Percentiles rank a stretch among this genome's conserved stretches.
Evolutionary conservation across 805 yeast species (phyloP).

Genomic region (Lipomyces sp.): DNA sequence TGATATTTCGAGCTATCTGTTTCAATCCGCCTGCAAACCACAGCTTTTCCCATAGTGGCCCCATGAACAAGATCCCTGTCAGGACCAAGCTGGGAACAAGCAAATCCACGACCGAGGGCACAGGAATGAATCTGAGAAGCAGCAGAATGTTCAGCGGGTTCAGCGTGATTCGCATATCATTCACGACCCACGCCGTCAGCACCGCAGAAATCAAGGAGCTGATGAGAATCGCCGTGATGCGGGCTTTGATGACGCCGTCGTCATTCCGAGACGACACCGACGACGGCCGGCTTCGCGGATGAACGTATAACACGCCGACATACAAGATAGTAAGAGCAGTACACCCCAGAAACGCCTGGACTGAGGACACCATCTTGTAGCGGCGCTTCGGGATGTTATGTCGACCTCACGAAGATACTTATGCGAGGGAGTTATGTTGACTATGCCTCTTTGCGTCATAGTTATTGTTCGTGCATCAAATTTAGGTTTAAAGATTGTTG

Average conservation of each 20-base stretch:
- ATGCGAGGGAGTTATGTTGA: too few relatives aligned
- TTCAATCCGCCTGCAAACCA: constrained; percentile 31
- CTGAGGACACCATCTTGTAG: too few relatives aligned
- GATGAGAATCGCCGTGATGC: constrained; percentile 14
- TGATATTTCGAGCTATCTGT: neutral
- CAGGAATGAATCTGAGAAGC: constrained; percentile 10
- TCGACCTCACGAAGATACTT: too few relatives aligned
- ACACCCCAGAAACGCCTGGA: constrained; percentile 1
- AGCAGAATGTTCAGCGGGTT: constrained; percentile 8
- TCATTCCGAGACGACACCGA: constrained; percentile 18
- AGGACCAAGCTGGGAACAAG: constrained; percentile 15
- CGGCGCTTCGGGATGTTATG: too few relatives aligned
- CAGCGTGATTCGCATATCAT: neutral
- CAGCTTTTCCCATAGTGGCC: constrained; percentile 46
- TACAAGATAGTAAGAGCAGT: constrained; percentile 19
- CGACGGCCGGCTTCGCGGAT: constrained; percentile 26
- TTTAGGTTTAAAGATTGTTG: too few relatives aligned
- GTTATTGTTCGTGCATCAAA: too few relatives aligned
- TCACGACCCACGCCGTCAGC: constrained; percentile 18
- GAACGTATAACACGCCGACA: constrained; percentile 30
- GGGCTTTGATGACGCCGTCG: constrained; percentile 9
- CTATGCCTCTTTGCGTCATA: too few relatives aligned
- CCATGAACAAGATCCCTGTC: constrained; percentile 46
- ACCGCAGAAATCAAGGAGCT: constrained; percentile 16
- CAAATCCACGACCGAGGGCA: constrained; percentile 10